These are phyloP conservation scores for Ustilago bromivora DNA, from an alignment of 1,284 basidiomycete species.

Conservation along the genomic window DNA sequence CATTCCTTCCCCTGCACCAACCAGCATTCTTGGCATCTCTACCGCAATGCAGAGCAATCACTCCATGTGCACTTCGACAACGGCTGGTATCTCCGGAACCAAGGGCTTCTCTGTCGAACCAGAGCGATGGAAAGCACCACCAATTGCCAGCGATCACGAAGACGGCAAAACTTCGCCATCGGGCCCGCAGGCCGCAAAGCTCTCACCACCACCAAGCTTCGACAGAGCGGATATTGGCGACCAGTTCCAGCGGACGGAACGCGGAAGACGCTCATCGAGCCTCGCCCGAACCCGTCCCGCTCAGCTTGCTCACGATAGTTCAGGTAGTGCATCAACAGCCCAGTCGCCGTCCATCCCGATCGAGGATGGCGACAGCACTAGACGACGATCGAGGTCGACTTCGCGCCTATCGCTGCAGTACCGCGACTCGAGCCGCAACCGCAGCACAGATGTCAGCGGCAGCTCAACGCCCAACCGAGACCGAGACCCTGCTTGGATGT, in stretches of 20 bases:
- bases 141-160: neutral
- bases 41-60: constrained; percentile 1
- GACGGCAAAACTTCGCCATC: neutral
- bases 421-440: constrained; percentile 41
- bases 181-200: neutral
- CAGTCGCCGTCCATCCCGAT: constrained; percentile 23
- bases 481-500: constrained; percentile 30
- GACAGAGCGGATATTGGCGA: constrained; percentile 24
- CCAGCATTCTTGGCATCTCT: neutral
- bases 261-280: constrained; percentile 44
- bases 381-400: constrained; percentile 39
- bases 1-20: neutral
- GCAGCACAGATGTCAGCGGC: constrained; percentile 41
- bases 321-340: constrained; percentile 16
- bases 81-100: neutral
- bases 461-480: constrained; percentile 48
- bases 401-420: constrained; percentile 38
- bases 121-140: neutral
- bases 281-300: constrained; percentile 37
- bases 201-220: constrained; percentile 10
- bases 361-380: constrained; percentile 16
- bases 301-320: constrained; percentile 24
- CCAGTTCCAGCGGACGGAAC: constrained; percentile 17
- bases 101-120: constrained; percentile 13
- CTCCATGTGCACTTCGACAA: constrained; percentile 2